Evolutionary conservation across 129 eudicot species (phyloP), one percentile per base, ranked within the genome.

Genomic region (Gnaphalium uliginosum): DNA sequence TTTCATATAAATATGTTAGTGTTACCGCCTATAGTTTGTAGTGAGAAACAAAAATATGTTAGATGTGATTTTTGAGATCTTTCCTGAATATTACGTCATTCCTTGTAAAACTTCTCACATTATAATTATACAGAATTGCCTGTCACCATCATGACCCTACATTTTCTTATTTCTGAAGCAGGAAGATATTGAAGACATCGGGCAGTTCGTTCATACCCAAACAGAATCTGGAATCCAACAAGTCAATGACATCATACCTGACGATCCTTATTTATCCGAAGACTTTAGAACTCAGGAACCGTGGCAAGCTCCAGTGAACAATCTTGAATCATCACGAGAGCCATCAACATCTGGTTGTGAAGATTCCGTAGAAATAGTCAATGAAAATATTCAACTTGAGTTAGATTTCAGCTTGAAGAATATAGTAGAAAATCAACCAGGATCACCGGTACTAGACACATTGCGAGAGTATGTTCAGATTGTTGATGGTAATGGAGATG

Each of bases 111-210:
- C 30, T 23, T 8, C 24, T 23, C 15, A 19, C 65, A 59, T 11
- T 9, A 8, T 15, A 69, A 51, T 26, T 32, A 30, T 8, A 2
- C 18, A 17, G 8, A 41, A 39, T 43, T 26, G 2, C 70, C 69
- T 65, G 29, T 27, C 23, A 29, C 22, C 48, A 46, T 73, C 69
- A 18, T 73, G 3, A 58, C 68, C 54, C 19, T 23, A 56, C 62
- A 17, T 41, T 43, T 43, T 4, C 21, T 43, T 17, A 25, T 69
- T 59, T 53, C 65, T 72, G 62, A 41, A 83, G 65, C 88, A 88
- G 91, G 87, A 70, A 69, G 84, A 80, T 23, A 80, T 61, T 57
- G 90, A 77, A 84, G 83, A 66, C 46, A 78, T 59, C 23, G 81
- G 41, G 66, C 81, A 76, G 51, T 75, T 85, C 78, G 81, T 63